A percentile compares a stretch with the other conserved stretches of the same genome.
Evolutionary conservation across 495 filamentous ascomycete species (phyloP).

Genomic region (Pseudomonodictys pantanalensis): DNA sequence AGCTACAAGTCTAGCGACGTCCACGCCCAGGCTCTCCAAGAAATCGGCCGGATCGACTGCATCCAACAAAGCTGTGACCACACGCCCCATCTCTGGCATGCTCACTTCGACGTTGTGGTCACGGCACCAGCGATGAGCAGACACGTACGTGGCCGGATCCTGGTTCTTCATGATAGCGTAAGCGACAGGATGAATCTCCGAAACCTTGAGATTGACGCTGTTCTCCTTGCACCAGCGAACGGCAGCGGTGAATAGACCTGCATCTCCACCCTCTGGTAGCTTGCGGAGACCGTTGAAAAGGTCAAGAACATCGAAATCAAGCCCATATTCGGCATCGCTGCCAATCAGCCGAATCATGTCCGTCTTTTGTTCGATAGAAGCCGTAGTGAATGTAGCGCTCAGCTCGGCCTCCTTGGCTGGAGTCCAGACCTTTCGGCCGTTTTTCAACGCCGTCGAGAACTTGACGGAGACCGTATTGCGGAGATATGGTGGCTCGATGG

Average conservation of each 20-base stretch:
- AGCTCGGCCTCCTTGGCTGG: too few species aligned
- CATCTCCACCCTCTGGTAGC: neutral
- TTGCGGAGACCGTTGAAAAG: neutral
- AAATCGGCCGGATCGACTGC: too few species aligned
- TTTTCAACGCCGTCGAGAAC: neutral
- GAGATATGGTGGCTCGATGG: neutral
- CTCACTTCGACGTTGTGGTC: neutral
- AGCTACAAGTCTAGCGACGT: too few species aligned
- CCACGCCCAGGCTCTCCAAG: too few species aligned
- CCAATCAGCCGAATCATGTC: too few species aligned
- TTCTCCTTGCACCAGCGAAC: neutral
- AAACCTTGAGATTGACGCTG: neutral
- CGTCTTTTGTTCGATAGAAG: too few species aligned
- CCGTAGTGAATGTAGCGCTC: too few species aligned
- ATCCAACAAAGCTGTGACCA: too few species aligned
- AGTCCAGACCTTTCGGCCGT: neutral
- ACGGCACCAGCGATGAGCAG: neutral
- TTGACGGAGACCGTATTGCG: neutral
- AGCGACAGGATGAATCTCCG: neutral
- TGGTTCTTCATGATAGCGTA: neutral
- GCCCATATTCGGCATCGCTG: neutral
- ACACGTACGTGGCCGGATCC: neutral
- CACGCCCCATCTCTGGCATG: too few species aligned
- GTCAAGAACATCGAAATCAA: neutral
- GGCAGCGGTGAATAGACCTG: neutral